Evolutionary conservation across 306 rosid species (phyloP), one percentile per base, ranked within the genome.

Genomic region (Coriaria nepalensis): DNA sequence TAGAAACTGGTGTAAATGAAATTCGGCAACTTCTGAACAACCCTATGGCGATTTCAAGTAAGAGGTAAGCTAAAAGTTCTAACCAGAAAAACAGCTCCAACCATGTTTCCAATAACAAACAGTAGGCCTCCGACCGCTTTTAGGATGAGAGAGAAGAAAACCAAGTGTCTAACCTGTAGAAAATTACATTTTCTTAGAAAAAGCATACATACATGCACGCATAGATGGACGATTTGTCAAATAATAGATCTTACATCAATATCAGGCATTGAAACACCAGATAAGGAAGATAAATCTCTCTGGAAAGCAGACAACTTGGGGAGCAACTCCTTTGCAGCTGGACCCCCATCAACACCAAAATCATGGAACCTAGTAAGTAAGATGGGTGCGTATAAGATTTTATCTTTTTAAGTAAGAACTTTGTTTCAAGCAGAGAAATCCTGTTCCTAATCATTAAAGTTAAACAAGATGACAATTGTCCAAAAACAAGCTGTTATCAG

Each of bases 111-210:
- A 50, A 88, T 58, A 56, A 88, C 78, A 55, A 88, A 88, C 9
- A 88, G 65, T 56, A 83, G 63, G 60, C 90, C 97, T 59, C 97
- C 97, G 48, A 88, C 40, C 38, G 81, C 97, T 67, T 83, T 81
- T 6, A 78, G 71, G 43, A 78, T 52, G 35, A 81, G 68, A 49
- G 64, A 68, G 47, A 65, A 29, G 59, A 68, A 70, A 55, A 74
- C 79, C 50, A 81, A 47, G 44, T 77, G 80, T 43, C 68, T 67
- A 52, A 69, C 69, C 97, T 88, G 84, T 32, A 67, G 33, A 35
- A 33, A 20, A 20, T 20, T 1, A 20, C 29, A 20, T 20, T 1
- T 20, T 20, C 3, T 20, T 20, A 20, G 29, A 20, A 20, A 20
- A 20, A 20, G 29, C 29, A 20, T 20, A 20, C 29, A 20, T 3